Base-by-base conservation (phyloP, 495 filamentous ascomycete genomes). In the Tuber microsphaerosporum region DNA sequence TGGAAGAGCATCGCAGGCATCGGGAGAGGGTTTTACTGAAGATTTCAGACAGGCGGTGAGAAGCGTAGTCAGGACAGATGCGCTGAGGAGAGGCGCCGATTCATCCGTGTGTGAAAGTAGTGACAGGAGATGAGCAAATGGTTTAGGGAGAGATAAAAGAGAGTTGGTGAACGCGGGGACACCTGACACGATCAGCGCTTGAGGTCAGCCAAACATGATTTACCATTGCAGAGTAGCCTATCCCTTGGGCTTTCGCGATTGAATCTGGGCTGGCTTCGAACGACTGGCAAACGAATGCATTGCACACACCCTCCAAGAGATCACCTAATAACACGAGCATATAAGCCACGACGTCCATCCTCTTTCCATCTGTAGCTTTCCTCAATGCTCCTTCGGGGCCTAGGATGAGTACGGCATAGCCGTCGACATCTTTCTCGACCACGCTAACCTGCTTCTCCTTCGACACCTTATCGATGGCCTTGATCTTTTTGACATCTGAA, bases 381-480 rank as follows among this genome's bases (percentile, higher is more conserved):
- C 75, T 75, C 41, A 82, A 71, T 19, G 70, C 77, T 20, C 80
- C 80, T 20, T 75, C 68, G 56, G 79, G 76, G 68, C 95, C 95
- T 12, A 97, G 86, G 78, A 99, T 89, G 77, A 98, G 87, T 68
- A 86, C 86, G 72, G 88, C 87, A 85, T 97, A 99, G 46, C 89
- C 92, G 71, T 90, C 86, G 12, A 94, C 84, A 84, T 97, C 92
- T 39, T 85, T 84, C 83, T 96, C 92, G 75, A 98, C 89, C 44
- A 90, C 91, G 80, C 94, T 88, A 81, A 89, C 89, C 82, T 94
- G 89, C 83, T 95, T 93, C 72, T 93, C 92, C 82, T 92, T 93
- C 79, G 93, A 91, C 78, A 95, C 93, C 86, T 97, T 99, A 84
- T 98, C 96, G 79, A 97, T 93, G 71, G 95, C 93, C 85, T 95